Percentiles rank a stretch among this genome's conserved stretches.
These are phyloP conservation scores for Suhomyces pyralidae DNA, from an alignment of 805 yeast genomes.

Conservation along the genomic window DNA sequence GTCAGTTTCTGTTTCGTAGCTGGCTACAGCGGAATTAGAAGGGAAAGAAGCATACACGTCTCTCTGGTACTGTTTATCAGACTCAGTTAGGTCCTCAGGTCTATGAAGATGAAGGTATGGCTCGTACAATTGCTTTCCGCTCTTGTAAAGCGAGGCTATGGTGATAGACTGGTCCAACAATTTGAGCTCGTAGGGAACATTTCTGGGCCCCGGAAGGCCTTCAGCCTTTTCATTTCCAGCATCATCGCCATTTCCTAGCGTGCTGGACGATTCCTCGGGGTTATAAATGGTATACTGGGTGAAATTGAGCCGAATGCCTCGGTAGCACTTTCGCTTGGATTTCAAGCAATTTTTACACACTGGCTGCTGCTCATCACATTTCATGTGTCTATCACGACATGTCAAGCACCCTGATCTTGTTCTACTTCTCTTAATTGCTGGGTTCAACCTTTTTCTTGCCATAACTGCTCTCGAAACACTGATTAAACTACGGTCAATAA, in stretches of 20 bases:
- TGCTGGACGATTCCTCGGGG: conserved; percentile 20
- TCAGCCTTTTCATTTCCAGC: background rate
- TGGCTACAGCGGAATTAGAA: conserved; percentile 1
- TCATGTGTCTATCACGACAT: conserved; percentile 64
- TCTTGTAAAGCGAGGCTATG: conserved; percentile 36
- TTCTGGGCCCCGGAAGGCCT: background rate
- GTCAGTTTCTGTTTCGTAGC: background rate
- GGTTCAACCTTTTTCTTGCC: conserved; percentile 24
- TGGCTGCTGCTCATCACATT: conserved; percentile 64
- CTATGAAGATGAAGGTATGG: conserved; percentile 32
- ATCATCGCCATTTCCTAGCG: conserved; percentile 4
- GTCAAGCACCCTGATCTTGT: conserved; percentile 55
- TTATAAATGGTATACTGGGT: conserved; percentile 39
- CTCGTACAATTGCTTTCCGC: conserved; percentile 30
- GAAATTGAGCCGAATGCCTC: conserved; percentile 47
- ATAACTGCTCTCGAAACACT: conserved; percentile 8
- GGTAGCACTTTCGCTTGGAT: conserved; percentile 45
- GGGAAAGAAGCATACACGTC: conserved; percentile 16
- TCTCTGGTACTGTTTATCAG: conserved; percentile 28
- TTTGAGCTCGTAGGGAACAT: conserved; percentile 9
- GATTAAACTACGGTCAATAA: background rate
- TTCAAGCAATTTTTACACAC: conserved; percentile 56
- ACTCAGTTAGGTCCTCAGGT: conserved; percentile 28
- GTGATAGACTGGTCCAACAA: conserved; percentile 45
- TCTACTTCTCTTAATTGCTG: conserved; percentile 30